Base-by-base conservation (phyloP, 352 stramenopile species). In the Pelagophyceae sp. region DNA sequence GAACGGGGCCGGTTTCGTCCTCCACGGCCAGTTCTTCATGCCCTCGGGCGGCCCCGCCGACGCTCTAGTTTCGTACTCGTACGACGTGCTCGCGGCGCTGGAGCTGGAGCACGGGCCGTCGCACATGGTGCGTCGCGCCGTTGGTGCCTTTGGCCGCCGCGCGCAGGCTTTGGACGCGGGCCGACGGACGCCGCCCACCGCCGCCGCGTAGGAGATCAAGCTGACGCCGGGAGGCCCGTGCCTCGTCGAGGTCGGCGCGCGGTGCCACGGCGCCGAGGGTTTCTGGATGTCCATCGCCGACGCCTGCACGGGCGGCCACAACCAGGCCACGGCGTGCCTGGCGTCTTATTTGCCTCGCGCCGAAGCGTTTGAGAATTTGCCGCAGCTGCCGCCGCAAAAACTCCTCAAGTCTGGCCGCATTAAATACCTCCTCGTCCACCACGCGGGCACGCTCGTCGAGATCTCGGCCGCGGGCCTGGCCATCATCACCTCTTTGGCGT, bases 231-330 rank as follows among this genome's bases (percentile, higher is more conserved):
- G 29, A 6, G 6, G 15, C 0, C 93, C 93, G 0, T 95, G 96
- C 78, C 84, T 98, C 32, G 96, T 98, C 33, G 94, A 98, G 81
- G 93, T 98, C 67, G 95, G 95, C 63, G 93, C 93, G 58, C 90
- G 95, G n/a, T 96, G 92, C 81, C 94, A 98, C 81, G 95, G 94
- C 31, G 95, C 92, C 32, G 93, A 98, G 87, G 94, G 93, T 67
- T 93, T 90, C 35, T 98, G 93, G 93, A 82, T 92, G 25, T 90
- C 92, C 0, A 92, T 98, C 60, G 90, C 89, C 33, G 87, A 94
- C 77, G 90, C 88, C 75, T 92, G 88, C 77, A 85, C 93, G 15
- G n/a, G n/a, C n/a, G 81, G 82, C 37, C 96, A 96, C 83, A 94
- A 93, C 78, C 93, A 97, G 85, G 90, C 96, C n/a, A 85, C 91